Evolutionary conservation across 2,329 filamentous ascomycete species (phyloP), one percentile per base, ranked within the genome.

Genomic region (Epicoccum nigrum): DNA sequence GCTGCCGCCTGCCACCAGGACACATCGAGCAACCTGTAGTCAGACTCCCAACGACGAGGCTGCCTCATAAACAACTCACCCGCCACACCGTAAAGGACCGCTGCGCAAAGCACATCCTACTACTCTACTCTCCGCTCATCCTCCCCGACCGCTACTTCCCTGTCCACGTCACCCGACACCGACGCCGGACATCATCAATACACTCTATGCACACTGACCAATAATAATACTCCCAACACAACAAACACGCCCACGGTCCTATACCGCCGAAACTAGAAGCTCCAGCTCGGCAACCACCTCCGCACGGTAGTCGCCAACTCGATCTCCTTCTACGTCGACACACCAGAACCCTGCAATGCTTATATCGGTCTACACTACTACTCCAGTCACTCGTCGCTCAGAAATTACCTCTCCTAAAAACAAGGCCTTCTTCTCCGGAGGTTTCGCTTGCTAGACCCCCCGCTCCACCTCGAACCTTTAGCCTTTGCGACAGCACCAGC

Each of bases 371-470:
- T 56, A 61, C 56, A 48, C 51, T 55, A 59, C 58, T 63, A 65
- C 72, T 73, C 70, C 73, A 74, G 73, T 75, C 73, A 74, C 64
- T 69, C 66, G 72, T 74, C 72, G 68, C 72, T 72, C 73, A 73
- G 70, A 65, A 64, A 61, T 70, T 66, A 69, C 69, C 69, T 64
- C 56, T 64, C 62, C 60, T 57, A 60, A 60, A 68, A 71, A 70
- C 72, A 75, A 74, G 71, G 62, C 70, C 69, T 73, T 71, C 64
- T 54, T 56, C 57, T 60, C 60, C 52, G 65, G 62, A 73, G 67
- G 63, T 61, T 64, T 68, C 62, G 62, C 65, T 64, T 73, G 63
- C 65, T 74, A 74, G 71, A 70, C 57, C 61, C 58, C 58, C 67
- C 65, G 65, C 64, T 64, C 48, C 51, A 53, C 62, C 68, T 72